Evolutionary conservation across 257 asterid species (phyloP).

Genomic region (Solanum boliviense): DNA sequence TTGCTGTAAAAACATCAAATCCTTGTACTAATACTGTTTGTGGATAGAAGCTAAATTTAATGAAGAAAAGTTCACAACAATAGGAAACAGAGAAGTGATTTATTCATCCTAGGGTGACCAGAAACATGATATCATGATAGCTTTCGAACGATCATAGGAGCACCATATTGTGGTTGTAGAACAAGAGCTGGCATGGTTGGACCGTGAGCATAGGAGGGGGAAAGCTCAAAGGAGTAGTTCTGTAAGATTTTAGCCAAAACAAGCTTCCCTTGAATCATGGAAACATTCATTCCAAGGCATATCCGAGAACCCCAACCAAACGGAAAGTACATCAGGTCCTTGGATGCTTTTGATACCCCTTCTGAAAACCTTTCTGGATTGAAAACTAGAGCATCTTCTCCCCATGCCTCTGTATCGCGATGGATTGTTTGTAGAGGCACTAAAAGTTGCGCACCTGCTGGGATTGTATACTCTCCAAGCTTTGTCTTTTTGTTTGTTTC

Average conservation of each 20-base stretch:
- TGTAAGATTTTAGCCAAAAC: not conserved
- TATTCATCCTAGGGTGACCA: too few relatives aligned
- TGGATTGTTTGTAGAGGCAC: conserved; percentile 1
- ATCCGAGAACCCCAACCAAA: conserved; percentile 9
- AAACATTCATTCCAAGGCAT: not conserved
- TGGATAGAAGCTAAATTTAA: not conserved
- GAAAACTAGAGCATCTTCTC: conserved; percentile 2
- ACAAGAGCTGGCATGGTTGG: not conserved
- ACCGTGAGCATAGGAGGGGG: not conserved
- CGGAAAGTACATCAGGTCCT: not conserved
- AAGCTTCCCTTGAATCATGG: not conserved
- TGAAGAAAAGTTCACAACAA: not conserved
- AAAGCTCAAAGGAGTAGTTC: not conserved
- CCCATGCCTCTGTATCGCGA: conserved; percentile 1
- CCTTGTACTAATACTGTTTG: not conserved
- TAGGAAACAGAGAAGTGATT: not conserved
- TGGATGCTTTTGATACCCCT: conserved; percentile 4
- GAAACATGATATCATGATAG: not conserved
- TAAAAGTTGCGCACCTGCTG: not conserved
- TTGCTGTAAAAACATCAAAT: not conserved
- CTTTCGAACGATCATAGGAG: not conserved
- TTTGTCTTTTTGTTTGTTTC: not conserved
- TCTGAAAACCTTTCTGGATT: conserved; percentile 3
- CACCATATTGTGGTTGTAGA: conserved; percentile 2
- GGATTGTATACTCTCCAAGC: not conserved